Base-by-base conservation (phyloP, 164 flowering plant genomes). In the Brasenia schreberi region DNA sequence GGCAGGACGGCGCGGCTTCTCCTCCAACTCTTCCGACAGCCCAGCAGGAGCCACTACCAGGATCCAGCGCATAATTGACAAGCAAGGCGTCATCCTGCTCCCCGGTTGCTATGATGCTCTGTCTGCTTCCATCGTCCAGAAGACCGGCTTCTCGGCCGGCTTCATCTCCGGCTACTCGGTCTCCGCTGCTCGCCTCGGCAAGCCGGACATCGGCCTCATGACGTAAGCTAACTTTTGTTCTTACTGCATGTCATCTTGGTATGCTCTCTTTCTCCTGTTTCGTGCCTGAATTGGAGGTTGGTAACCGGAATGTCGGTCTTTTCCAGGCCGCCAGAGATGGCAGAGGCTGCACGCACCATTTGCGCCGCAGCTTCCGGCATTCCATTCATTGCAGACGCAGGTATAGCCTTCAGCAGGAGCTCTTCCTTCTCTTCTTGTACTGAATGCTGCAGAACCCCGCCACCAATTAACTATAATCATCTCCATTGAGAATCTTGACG, bases 121-220 rank as follows among this genome's bases (percentile, higher is more conserved):
- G 9, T 49, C 56, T 14, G 56, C 56, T 14, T 5, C 56, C 56
- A 49, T 49, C 56, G 56, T 49, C 56, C 56, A 49, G 56, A 49
- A 6, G 56, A 49, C 56, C 56, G 56, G 56, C 56, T 49, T 49
- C 56, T 9, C 12, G 12, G 56, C 56, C 16, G 56, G 56, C 16
- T 49, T 49, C 56, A 49, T 49, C 56, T 49, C 56, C 56, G 56
- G 56, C 56, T 49, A 49, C 56, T 49, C 56, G 14, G 56, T 49
- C 12, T 49, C 56, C 56, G 56, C 56, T 14, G 56, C 56, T 5
- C 56, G 56, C 9, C 56, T 49, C 56, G 56, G 56, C 56, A 49
- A 49, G 56, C 56, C 56, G 56, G 56, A 49, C 56, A 49, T 49
- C 56, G 56, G 56, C 56, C 56, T 49, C 56, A 49, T 49, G 56